phyloP scores from a whole-genome alignment of 2,329 filamentous ascomycete genomes.

The Xylaria sp. region DNA sequence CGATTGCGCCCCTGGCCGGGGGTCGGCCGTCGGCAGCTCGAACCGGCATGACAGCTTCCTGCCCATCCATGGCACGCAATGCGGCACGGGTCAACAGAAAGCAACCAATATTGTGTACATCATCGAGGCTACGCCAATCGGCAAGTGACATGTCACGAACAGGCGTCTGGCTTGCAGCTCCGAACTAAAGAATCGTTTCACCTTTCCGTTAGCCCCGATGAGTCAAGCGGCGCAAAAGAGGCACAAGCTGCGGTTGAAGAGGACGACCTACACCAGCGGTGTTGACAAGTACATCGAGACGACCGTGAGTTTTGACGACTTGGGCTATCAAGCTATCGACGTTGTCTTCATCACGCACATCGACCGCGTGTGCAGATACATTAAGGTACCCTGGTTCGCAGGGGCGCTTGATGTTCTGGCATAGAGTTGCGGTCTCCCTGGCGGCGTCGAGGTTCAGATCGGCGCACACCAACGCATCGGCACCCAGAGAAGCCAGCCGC shows the following conservation, averaged over 20 bases:
- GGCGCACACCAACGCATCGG: constrained; percentile 21
- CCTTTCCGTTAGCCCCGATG: background rate
- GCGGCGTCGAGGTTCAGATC: constrained; percentile 18
- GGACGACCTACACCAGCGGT: constrained; percentile 16
- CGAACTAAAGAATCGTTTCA: constrained; percentile 9
- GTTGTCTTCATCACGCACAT: constrained; percentile 19
- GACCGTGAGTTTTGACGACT: constrained; percentile 14
- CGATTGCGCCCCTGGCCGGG: constrained; percentile 17
- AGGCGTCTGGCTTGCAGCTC: constrained; percentile 14
- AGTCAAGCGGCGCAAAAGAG: constrained; percentile 3
- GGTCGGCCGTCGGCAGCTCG: constrained; percentile 1
- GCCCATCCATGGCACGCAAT: constrained; percentile 22
- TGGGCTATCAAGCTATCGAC: constrained; percentile 13
- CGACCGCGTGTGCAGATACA: constrained; percentile 6
- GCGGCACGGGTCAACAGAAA: constrained; percentile 24
- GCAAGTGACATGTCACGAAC: constrained; percentile 23
- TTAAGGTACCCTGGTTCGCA: constrained; percentile 1
- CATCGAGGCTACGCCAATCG: constrained; percentile 24
- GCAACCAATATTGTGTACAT: constrained; percentile 25
- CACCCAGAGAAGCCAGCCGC: constrained; percentile 19
- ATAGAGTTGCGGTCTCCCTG: constrained; percentile 19
- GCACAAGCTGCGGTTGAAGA: constrained; percentile 1
- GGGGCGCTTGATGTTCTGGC: constrained; percentile 10
- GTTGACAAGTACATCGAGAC: constrained; percentile 23
- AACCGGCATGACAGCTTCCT: constrained; percentile 6